phyloP scores from a whole-genome alignment of 148 eudicot genomes.

The Fagopyrum homotropicum region DNA sequence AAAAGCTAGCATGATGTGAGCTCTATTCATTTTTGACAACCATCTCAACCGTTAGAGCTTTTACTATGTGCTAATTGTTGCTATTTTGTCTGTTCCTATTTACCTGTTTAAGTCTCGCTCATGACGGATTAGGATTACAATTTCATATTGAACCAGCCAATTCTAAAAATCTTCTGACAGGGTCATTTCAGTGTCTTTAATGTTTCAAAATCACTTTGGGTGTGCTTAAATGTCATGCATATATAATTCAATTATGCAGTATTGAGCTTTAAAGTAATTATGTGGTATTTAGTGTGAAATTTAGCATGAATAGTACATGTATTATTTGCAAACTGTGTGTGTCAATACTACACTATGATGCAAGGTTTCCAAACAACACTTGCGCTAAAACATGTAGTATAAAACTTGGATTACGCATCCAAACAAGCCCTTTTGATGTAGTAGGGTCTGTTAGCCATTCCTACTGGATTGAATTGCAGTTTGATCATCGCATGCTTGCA shows the following conservation, averaged over 20 bases:
- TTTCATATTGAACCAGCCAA: neutral
- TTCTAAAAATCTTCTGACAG: neutral
- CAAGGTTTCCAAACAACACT: too few relatives aligned
- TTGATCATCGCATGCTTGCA: constrained; percentile 93
- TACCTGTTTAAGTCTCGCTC: neutral
- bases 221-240: too few relatives aligned
- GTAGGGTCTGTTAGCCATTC: neutral
- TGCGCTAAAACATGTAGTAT: too few relatives aligned
- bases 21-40: neutral
- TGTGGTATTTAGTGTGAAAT: too few relatives aligned
- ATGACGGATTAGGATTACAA: neutral
- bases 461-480: constrained; percentile 31
- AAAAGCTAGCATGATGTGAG: neutral
- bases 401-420: too few relatives aligned
- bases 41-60: neutral
- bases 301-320: too few relatives aligned
- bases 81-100: neutral
- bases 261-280: too few relatives aligned
- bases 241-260: too few relatives aligned
- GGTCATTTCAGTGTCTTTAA: neutral
- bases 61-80: neutral
- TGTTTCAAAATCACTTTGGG: neutral
- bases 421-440: neutral
- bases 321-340: too few relatives aligned
- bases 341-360: too few relatives aligned